Evolutionary conservation across 1,284 basidiomycete genomes (phyloP).

Genomic region (Trametes sp.): DNA sequence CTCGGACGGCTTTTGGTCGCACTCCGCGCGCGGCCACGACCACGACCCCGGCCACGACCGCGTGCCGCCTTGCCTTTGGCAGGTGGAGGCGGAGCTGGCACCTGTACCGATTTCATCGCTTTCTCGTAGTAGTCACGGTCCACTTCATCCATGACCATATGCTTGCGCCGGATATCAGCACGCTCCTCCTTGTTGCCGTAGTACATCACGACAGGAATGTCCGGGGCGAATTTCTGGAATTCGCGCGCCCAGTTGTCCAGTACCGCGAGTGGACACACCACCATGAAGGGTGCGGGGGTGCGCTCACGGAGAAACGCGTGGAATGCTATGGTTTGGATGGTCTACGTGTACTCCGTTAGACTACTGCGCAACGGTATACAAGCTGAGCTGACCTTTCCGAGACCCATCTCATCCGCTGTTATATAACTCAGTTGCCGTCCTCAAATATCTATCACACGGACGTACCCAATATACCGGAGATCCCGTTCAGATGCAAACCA

Average conservation of each 20-base stretch:
- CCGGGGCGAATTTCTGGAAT: constrained; percentile 84
- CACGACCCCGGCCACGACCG: constrained; percentile 22
- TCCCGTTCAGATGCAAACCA: constrained; percentile 90
- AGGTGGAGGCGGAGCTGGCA: constrained; percentile 1
- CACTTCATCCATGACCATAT: constrained; percentile 30
- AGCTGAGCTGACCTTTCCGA: constrained; percentile 72
- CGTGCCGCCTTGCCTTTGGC: constrained; percentile 6
- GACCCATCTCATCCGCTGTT: constrained; percentile 91
- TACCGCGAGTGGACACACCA: constrained; percentile 93
- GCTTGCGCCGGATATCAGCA: constrained; percentile 65
- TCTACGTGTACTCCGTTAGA: constrained; percentile 57
- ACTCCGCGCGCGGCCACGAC: constrained; percentile 25
- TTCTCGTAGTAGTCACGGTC: constrained; percentile 26
- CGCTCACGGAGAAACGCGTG: constrained; percentile 87
- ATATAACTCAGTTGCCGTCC: not conserved
- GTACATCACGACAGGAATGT: constrained; percentile 88
- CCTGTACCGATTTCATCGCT: not conserved
- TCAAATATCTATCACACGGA: constrained; percentile 13
- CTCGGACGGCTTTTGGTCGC: constrained; percentile 4
- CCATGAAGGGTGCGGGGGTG: constrained; percentile 81
- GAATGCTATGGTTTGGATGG: constrained; percentile 93
- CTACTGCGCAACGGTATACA: no score
- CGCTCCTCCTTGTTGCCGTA: constrained; percentile 86
- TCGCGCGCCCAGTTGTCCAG: constrained; percentile 93
- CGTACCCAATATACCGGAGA: constrained; percentile 91